Evolutionary conservation across 108 stramenopile species (phyloP).

Genomic region (Nitzschia inconspicua): DNA sequence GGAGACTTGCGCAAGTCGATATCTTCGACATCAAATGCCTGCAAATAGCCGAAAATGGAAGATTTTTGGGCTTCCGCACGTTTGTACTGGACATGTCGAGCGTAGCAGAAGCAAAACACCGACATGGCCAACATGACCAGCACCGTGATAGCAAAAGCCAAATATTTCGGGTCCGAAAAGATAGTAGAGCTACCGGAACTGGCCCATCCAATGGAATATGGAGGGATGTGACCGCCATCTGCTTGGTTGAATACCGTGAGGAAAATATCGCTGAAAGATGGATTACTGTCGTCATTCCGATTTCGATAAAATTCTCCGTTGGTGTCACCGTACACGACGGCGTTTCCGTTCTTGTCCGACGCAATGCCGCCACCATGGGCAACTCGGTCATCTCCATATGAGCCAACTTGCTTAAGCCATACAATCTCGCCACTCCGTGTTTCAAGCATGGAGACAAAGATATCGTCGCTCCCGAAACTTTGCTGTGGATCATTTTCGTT

Average conservation of each 20-base stretch:
- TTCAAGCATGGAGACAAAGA: constrained; percentile 37
- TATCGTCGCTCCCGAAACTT: constrained; percentile 42
- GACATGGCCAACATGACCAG: not conserved
- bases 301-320: constrained; percentile 37
- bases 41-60: constrained; percentile 12
- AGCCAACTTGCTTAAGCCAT: constrained; percentile 47
- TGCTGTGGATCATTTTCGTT: not conserved
- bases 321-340: constrained; percentile 46
- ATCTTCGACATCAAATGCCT: constrained; percentile 9
- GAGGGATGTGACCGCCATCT: constrained; percentile 2
- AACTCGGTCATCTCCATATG: constrained; percentile 36
- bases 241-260: constrained; percentile 22
- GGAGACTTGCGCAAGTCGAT: constrained; percentile 20
- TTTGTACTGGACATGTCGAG: not conserved
- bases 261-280: constrained; percentile 17
- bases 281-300: constrained; percentile 3
- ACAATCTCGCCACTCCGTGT: constrained; percentile 19
- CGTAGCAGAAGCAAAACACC: not conserved
- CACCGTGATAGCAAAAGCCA: not conserved
- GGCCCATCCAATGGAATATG: not conserved
- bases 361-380: constrained; percentile 35
- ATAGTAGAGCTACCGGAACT: not conserved
- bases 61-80: not conserved
- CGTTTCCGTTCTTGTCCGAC: constrained; percentile 38
- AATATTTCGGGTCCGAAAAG: not conserved